A percentile compares a stretch with the other conserved stretches of the same genome.
These are phyloP conservation scores for Zopfia rhizophila DNA, from an alignment of 2,329 filamentous ascomycete species.

Conservation along the genomic window DNA sequence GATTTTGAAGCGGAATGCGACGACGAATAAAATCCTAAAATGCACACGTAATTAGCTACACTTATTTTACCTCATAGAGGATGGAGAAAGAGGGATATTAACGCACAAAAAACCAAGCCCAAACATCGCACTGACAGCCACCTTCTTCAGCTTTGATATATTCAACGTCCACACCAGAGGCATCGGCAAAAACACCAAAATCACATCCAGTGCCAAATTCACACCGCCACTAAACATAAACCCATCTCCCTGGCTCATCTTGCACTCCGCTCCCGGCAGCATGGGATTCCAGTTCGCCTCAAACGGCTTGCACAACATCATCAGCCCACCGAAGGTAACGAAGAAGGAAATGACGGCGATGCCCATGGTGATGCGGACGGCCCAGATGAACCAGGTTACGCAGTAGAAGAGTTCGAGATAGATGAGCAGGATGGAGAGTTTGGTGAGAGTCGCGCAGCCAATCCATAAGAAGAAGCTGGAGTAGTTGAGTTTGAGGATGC, in stretches of 20 bases:
- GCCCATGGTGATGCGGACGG: not conserved
- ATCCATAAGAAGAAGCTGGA: conserved; percentile 3
- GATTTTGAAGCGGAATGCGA: conserved; percentile 2
- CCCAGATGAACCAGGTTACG: conserved; percentile 1
- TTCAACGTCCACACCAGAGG: conserved; percentile 5
- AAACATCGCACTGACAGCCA: conserved; percentile 2
- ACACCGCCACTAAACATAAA: not conserved
- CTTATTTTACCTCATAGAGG: not conserved
- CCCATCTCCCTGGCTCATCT: not conserved
- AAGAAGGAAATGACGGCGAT: not conserved
- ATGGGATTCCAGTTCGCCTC: not conserved
- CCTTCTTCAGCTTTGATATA: not conserved
- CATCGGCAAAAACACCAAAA: conserved; percentile 2
- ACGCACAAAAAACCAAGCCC: not conserved
- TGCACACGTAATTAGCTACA: not conserved
- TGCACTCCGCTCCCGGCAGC: not conserved
- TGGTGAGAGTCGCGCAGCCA: not conserved
- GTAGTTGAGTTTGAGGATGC: conserved; percentile 1
- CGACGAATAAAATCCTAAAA: not conserved
- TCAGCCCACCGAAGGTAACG: not conserved
- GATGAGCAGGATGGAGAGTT: conserved; percentile 3
- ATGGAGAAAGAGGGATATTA: not conserved
- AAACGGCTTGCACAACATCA: conserved; percentile 3
- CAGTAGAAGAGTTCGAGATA: conserved; percentile 2
- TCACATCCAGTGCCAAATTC: not conserved